Percentiles rank a stretch among this genome's conserved stretches.
Evolutionary conservation across 768 basidiomycete genomes (phyloP).

Genomic region (Pisolithus orientalis): DNA sequence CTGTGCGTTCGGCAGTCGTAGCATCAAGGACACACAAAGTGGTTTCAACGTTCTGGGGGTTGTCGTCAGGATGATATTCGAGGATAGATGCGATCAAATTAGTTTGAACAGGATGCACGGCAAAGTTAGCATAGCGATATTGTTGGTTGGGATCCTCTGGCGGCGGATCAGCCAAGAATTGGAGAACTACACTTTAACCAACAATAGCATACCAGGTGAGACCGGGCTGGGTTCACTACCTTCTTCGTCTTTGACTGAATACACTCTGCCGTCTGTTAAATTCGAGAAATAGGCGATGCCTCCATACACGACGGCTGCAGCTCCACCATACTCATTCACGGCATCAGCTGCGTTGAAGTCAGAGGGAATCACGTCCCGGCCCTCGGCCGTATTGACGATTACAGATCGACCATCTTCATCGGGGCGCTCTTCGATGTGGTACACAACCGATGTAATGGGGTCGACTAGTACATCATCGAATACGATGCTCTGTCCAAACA

Average conservation of each 20-base stretch:
- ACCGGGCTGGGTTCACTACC: constrained; percentile 36
- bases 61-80: constrained; percentile 55
- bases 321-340: constrained; percentile 67
- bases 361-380: constrained; percentile 42
- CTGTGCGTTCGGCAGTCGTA: constrained; percentile 28
- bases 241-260: constrained; percentile 25
- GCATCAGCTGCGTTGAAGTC: constrained; percentile 47
- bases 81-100: constrained; percentile 50
- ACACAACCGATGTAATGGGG: constrained; percentile 34
- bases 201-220: constrained; percentile 45
- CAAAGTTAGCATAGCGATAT: constrained; percentile 45
- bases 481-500: constrained; percentile 18
- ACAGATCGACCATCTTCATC: constrained; percentile 45
- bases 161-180: no score
- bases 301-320: constrained; percentile 41
- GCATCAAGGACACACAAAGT: constrained; percentile 52
- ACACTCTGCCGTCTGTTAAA: constrained; percentile 45
- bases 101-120: constrained; percentile 44
- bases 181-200: no score
- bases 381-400: constrained; percentile 40
- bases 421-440: constrained; percentile 56
- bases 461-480: constrained; percentile 48
- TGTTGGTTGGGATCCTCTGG: constrained; percentile 4
- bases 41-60: constrained; percentile 38
- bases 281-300: constrained; percentile 53